These are phyloP conservation scores for Tagetes patula DNA, from an alignment of 129 eudicot species.

Conservation along the genomic window DNA sequence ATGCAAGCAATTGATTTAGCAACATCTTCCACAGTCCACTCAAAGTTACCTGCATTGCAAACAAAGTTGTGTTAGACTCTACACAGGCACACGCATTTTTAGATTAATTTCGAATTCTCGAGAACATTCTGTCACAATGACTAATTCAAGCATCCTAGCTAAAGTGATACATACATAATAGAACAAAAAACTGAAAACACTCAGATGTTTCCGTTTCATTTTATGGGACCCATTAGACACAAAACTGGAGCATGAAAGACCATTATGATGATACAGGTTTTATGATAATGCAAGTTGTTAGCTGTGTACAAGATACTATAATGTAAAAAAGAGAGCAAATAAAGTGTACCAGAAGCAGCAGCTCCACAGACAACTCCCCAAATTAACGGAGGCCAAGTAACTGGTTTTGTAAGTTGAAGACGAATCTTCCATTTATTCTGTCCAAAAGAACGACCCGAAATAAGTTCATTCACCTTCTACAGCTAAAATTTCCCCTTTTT, in stretches of 20 bases:
- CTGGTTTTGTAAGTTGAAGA: constrained; percentile 92
- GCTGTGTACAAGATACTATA: background rate
- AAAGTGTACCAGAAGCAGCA: constrained; percentile 83
- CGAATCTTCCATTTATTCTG: constrained; percentile 97
- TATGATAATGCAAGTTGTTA: constrained; percentile 11
- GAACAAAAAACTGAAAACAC: constrained; percentile 3
- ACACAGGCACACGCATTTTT: background rate
- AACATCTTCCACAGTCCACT: constrained; percentile 86
- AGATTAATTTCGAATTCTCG: background rate
- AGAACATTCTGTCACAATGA: background rate
- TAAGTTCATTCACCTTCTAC: background rate
- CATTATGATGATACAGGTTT: background rate
- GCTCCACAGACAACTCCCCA: constrained; percentile 99
- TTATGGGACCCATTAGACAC: background rate
- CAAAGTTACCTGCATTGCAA: constrained; percentile 69
- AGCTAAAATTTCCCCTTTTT: background rate
- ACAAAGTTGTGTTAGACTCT: constrained; percentile 1
- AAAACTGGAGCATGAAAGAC: background rate
- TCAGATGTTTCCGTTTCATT: constrained; percentile 8
- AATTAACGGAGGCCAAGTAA: constrained; percentile 96
- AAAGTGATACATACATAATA: background rate
- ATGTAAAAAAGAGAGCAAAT: too few relatives aligned
- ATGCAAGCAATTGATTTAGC: constrained; percentile 94
- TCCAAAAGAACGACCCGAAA: constrained; percentile 1
- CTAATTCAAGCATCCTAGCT: constrained; percentile 11